Base-by-base conservation (phyloP, 169 alveolate genomes). In the Cyclospora cayetanensis region DNA sequence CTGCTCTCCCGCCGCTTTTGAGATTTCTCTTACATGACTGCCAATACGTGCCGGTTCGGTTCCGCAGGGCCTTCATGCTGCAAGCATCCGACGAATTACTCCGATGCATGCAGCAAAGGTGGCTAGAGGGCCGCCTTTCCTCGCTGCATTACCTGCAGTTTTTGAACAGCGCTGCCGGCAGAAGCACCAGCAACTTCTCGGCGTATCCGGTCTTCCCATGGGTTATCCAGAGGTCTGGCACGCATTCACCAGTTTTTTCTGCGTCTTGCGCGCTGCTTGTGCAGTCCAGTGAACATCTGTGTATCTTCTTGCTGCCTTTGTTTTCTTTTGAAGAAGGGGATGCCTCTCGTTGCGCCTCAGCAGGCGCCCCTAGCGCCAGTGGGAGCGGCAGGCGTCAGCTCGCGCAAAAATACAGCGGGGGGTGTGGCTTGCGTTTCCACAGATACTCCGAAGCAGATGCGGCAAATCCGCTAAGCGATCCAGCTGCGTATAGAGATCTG, bases 151-250 rank as follows among this genome's bases (percentile, higher is more conserved):
- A 63, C 31, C 11, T 86, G 55, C 72, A 86, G 15, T 82, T 82
- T n/a, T 20, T 82, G 12, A 82, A 82, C 55, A 46, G 90, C 66
- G 37, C 68, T 37, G 92, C 85, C 31, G 99, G 98, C 43, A 94
- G 99, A 72, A 95, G 98, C 55, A 95, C 95, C 83, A 96, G 98
- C 66, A 99, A 98, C 93, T 95, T 98, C 82, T 96, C 99, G 4
- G 99, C 98, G 82, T 99, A 99, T 93, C 99, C 99, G 11, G 97
- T 99, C 4, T 97, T 97, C 91, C 99, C 99, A 3, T 99, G 99
- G 99, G 95, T 98, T 22, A 77, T 98, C 2, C 89, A 95, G 20
- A 98, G 97, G 87, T 98, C 97, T 93, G 91, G 53, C 25, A 29
- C 20, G 52, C 12, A 63, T 63, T 34, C 31, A 63, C 27, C 35